A percentile compares a stretch with the other conserved stretches of the same genome.
These are phyloP conservation scores for Cicer arietinum DNA, from an alignment of 306 rosid species.

Conservation along the genomic window DNA sequence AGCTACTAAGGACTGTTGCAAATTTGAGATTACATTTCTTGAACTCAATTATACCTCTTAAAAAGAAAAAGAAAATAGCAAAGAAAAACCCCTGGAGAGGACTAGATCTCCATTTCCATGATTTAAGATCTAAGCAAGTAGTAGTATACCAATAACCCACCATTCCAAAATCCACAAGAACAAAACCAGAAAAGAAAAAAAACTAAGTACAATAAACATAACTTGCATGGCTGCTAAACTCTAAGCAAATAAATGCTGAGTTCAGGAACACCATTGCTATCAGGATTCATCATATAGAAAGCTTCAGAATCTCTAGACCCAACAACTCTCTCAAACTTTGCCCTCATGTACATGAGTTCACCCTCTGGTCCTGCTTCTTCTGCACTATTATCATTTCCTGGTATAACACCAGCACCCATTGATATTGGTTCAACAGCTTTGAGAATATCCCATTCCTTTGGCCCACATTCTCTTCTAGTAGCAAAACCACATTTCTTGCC, in stretches of 20 bases:
- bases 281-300: constrained; percentile 98
- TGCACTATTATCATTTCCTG: constrained; percentile 46
- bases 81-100: constrained; percentile 42
- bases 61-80: neutral
- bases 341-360: constrained; percentile 91
- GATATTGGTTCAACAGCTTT: constrained; percentile 92
- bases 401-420: constrained; percentile 94
- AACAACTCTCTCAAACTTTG: constrained; percentile 91
- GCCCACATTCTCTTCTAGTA: constrained; percentile 78
- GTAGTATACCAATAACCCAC: constrained; percentile 47
- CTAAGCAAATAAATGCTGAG: constrained; percentile 92
- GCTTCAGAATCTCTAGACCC: constrained; percentile 61
- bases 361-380: constrained; percentile 60
- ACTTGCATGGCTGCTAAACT: constrained; percentile 57
- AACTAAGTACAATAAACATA: constrained; percentile 23
- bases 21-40: neutral
- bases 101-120: constrained; percentile 51
- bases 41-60: constrained; percentile 39
- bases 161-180: constrained; percentile 45
- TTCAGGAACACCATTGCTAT: constrained; percentile 92
- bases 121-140: constrained; percentile 51
- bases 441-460: constrained; percentile 77
- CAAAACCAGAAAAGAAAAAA: constrained; percentile 34
- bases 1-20: neutral
- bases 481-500: constrained; percentile 94